Percentiles rank a stretch among this genome's conserved stretches.
These are phyloP conservation scores for Botrytis squamosa DNA, from an alignment of 2,329 filamentous ascomycete species.

Conservation along the genomic window DNA sequence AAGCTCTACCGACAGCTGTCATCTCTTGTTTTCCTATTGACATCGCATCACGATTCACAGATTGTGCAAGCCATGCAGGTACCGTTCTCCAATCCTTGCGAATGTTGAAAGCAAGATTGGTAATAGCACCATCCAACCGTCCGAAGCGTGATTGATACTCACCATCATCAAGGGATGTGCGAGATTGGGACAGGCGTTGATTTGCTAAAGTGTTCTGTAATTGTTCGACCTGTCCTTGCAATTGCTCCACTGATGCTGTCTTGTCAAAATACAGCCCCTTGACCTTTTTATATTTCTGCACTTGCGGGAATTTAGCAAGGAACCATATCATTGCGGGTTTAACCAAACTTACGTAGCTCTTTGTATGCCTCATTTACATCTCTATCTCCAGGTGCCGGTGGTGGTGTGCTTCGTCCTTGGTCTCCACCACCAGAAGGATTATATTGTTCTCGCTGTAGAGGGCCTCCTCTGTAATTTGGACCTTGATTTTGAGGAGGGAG, in stretches of 20 bases:
- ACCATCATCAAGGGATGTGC: slow-evolving; percentile 90
- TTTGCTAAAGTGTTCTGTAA: slow-evolving; percentile 97
- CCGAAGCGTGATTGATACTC: slow-evolving; percentile 90
- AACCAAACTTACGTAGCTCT: slow-evolving; percentile 42
- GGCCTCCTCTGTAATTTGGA: slow-evolving; percentile 37
- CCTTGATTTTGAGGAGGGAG: slow-evolving; percentile 29
- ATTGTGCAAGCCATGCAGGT: slow-evolving; percentile 75
- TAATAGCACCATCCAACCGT: slow-evolving; percentile 88
- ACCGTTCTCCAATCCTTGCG: slow-evolving; percentile 88
- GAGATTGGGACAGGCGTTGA: slow-evolving; percentile 89
- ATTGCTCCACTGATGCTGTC: slow-evolving; percentile 81
- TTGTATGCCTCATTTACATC: slow-evolving; percentile 43
- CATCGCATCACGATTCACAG: slow-evolving; percentile 81
- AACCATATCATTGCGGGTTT: background rate
- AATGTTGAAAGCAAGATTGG: slow-evolving; percentile 92
- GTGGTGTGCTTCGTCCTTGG: slow-evolving; percentile 48
- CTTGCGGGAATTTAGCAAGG: slow-evolving; percentile 47
- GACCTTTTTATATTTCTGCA: slow-evolving; percentile 95
- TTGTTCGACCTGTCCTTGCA: slow-evolving; percentile 88
- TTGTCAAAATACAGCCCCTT: slow-evolving; percentile 97
- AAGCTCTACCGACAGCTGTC: slow-evolving; percentile 88
- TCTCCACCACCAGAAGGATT: slow-evolving; percentile 38
- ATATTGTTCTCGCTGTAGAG: slow-evolving; percentile 38
- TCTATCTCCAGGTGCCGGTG: slow-evolving; percentile 38
- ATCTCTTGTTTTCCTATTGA: slow-evolving; percentile 93